A percentile compares a stretch with the other conserved stretches of the same genome.
These are phyloP conservation scores for Haplosporangium gracile DNA, from an alignment of 192 early-diverging fungal genomes.

Conservation along the genomic window DNA sequence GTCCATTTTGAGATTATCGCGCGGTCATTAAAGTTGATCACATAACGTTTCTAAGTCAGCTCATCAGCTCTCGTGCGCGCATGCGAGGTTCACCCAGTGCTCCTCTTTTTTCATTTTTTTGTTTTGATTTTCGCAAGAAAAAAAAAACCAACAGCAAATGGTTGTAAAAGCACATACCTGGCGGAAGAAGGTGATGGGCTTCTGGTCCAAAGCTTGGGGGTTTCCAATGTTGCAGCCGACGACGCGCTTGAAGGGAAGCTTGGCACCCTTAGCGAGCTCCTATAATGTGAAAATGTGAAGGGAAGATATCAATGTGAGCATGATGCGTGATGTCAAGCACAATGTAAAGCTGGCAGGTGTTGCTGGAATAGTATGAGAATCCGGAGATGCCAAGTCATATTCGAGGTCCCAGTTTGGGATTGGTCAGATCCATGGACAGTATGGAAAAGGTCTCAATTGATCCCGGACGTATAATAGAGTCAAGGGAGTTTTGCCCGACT, in stretches of 20 bases:
- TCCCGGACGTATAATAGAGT: background rate
- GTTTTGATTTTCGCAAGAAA: conserved; percentile 7
- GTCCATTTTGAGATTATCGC: conserved; percentile 22
- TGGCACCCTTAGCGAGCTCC: conserved; percentile 58
- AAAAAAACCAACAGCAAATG: background rate
- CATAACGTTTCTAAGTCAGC: background rate
- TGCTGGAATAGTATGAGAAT: background rate
- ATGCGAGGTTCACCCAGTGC: conserved; percentile 65
- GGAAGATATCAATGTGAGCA: background rate
- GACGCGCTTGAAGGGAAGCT: conserved; percentile 47
- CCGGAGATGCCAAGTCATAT: background rate
- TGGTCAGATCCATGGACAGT: background rate
- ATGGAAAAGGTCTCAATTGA: background rate
- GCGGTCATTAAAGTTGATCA: conserved; percentile 32
- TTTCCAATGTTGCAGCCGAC: conserved; percentile 63
- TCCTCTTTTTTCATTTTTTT: conserved; percentile 74
- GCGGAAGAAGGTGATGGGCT: conserved; percentile 96
- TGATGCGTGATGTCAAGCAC: background rate
- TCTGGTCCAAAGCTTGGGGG: conserved; percentile 62
- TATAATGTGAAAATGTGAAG: background rate
- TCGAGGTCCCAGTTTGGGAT: background rate
- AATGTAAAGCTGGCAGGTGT: background rate
- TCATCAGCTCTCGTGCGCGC: conserved; percentile 41
- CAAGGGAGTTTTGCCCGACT: background rate
- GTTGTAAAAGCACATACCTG: conserved; percentile 70